phyloP scores from a whole-genome alignment of 352 stramenopile species.

The Phytophthora crassamura region DNA sequence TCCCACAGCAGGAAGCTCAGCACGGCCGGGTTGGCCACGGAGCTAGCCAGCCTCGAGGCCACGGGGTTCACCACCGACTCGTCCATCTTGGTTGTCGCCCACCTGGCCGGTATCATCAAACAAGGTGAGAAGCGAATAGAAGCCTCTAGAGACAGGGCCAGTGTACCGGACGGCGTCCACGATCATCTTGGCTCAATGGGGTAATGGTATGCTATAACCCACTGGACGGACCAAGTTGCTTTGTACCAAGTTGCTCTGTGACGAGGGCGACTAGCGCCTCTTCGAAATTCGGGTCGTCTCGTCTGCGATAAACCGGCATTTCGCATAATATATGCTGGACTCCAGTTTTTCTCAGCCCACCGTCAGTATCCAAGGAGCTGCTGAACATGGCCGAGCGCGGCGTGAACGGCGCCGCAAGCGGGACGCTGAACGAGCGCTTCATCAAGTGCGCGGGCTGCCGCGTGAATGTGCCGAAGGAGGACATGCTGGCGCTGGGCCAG shows the following conservation, averaged over 20 bases:
- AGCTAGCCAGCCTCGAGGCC: conserved; percentile 56
- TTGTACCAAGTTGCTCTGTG: conserved; percentile 16
- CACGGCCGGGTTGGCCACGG: conserved; percentile 79
- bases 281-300: conserved; percentile 25
- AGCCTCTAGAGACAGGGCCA: neutral
- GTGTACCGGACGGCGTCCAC: conserved; percentile 53
- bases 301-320: conserved; percentile 15
- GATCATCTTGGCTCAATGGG: conserved; percentile 36
- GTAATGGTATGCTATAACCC: neutral
- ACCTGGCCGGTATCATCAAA: conserved; percentile 29
- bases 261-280: conserved; percentile 8
- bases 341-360: neutral
- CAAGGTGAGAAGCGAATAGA: neutral
- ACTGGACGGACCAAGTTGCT: neutral
- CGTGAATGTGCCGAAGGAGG: conserved; percentile 85
- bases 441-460: conserved; percentile 78
- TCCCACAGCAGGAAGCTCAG: conserved; percentile 80
- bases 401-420: conserved; percentile 61
- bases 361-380: neutral
- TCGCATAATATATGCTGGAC: conserved; percentile 4
- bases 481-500: conserved; percentile 66
- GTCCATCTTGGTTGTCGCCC: conserved; percentile 64
- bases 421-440: conserved; percentile 77
- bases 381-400: conserved; percentile 47
- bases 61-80: conserved; percentile 67